Percentiles rank a stretch among this genome's conserved stretches.
Conservation (phyloP, 371 early-diverging fungal species). For the Sporodiniella umbellata region DNA sequence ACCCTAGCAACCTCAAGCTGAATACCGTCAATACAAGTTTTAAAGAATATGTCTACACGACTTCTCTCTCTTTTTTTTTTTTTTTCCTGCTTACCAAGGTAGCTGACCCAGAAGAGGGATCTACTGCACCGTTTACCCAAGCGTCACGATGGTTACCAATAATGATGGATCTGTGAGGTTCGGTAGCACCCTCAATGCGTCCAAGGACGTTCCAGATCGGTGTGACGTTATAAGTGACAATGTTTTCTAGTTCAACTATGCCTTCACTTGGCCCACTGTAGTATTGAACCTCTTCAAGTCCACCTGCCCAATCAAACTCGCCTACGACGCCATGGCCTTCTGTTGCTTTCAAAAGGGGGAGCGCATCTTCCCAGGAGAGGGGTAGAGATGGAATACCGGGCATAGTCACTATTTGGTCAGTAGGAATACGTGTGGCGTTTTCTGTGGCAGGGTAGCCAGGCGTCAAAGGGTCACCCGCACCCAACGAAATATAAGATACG, state of each 20-base stretch:
- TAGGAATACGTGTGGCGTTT: conserved; percentile 47
- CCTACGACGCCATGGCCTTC: conserved; percentile 44
- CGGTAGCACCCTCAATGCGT: conserved; percentile 56
- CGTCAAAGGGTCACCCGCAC: conserved; percentile 63
- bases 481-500: conserved; percentile 41
- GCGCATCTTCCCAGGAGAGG: conserved; percentile 62
- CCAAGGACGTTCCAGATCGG: conserved; percentile 71
- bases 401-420: conserved; percentile 42
- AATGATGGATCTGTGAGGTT: conserved; percentile 47
- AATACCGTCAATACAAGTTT: not conserved
- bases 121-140: conserved; percentile 72
- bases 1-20: conserved; percentile 52
- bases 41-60: no score
- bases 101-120: conserved; percentile 65
- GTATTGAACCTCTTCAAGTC: conserved; percentile 45
- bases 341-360: conserved; percentile 53
- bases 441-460: conserved; percentile 59
- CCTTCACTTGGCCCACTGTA: conserved; percentile 58
- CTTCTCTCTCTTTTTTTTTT: not conserved
- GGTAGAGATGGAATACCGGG: conserved; percentile 63
- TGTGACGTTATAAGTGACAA: conserved; percentile 51
- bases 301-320: conserved; percentile 50
- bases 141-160: conserved; percentile 69
- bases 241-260: conserved; percentile 51
- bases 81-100: conserved; percentile 51